These are phyloP conservation scores for Epichloe gansuensis DNA, from an alignment of 2,329 filamentous ascomycete genomes.

Conservation along the genomic window DNA sequence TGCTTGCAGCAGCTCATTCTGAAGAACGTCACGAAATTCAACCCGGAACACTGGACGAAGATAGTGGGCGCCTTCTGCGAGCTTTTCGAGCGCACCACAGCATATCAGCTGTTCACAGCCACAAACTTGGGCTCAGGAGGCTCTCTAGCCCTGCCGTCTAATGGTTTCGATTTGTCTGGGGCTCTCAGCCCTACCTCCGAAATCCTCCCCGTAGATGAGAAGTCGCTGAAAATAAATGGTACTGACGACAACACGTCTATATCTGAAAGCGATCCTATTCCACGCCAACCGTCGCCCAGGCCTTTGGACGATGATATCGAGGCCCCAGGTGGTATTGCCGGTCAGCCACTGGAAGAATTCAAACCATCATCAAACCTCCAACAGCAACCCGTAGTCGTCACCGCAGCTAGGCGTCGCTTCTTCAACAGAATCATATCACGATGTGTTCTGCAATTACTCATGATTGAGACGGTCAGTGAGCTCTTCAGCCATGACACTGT, in stretches of 20 bases:
- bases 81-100: constrained; percentile 87
- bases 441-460: constrained; percentile 90
- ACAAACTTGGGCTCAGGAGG: constrained; percentile 42
- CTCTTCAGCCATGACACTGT: constrained; percentile 96
- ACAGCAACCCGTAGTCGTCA: constrained; percentile 84
- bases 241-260: constrained; percentile 24
- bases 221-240: constrained; percentile 49
- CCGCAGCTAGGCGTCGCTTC: constrained; percentile 80
- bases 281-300: constrained; percentile 15
- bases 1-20: constrained; percentile 93
- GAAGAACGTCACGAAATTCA: constrained; percentile 91
- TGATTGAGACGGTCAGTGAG: constrained; percentile 99
- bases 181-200: constrained; percentile 30
- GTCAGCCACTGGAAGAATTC: constrained; percentile 66
- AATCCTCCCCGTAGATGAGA: constrained; percentile 31
- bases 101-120: constrained; percentile 91
- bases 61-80: constrained; percentile 94
- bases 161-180: constrained; percentile 37
- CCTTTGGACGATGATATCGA: constrained; percentile 22
- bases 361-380: constrained; percentile 63
- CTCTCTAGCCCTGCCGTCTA: constrained; percentile 37
- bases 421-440: constrained; percentile 99
- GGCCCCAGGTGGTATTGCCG: constrained; percentile 18
- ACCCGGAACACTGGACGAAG: constrained; percentile 76
- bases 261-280: constrained; percentile 21